Base-by-base conservation (phyloP, 306 rosid genomes). In the Citrullus colocynthis region DNA sequence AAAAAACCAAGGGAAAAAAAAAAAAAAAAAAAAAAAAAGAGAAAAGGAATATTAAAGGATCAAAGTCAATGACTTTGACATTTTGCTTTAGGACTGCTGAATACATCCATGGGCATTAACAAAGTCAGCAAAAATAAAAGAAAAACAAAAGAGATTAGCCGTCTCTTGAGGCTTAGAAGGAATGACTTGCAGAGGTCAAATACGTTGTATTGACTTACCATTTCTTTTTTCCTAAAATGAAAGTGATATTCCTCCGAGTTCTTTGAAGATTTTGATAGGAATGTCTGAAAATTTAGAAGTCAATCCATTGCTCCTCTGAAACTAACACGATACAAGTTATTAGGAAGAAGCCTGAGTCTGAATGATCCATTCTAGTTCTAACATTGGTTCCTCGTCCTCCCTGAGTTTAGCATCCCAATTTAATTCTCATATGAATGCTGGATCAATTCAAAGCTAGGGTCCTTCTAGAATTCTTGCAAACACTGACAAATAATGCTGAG, bases 11-110 rank as follows among this genome's bases (percentile, higher is more conserved):
- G n/a, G n/a, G n/a, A 24, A 24, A 24, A 24, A 24, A 24, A 24
- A 24, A 24, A 24, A 24, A 24, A 24, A 24, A 24, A 24, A 24
- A 24, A 24, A 24, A 24, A 24, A 24, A 24, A 24, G n/a, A n/a
- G n/a, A n/a, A n/a, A n/a, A n/a, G n/a, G 28, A 2, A 20, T 32
- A 24, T 6, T 14, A 7, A 45, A 49, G 7, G 16, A 52, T 73
- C 62, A 32, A 73, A 74, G 62, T 74, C 77, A 74, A 74, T 32
- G 62, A 4, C 45, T 72, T 72, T 49, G 60, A 72, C 77, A 49
- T 49, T 49, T 7, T 24, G 60, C 24, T 48, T 71, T 71, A 24
- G 37, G 7, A 21, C 21, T 71, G 59, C 39, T 3, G 20, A 21
- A 45, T 21, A 70, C 76, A 69, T 24, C 76, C n/a, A 32, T 72